Evolutionary conservation across 1,284 basidiomycete genomes (phyloP), one percentile per base, ranked within the genome.

Genomic region (Cutaneotrichosporon mucoides): DNA sequence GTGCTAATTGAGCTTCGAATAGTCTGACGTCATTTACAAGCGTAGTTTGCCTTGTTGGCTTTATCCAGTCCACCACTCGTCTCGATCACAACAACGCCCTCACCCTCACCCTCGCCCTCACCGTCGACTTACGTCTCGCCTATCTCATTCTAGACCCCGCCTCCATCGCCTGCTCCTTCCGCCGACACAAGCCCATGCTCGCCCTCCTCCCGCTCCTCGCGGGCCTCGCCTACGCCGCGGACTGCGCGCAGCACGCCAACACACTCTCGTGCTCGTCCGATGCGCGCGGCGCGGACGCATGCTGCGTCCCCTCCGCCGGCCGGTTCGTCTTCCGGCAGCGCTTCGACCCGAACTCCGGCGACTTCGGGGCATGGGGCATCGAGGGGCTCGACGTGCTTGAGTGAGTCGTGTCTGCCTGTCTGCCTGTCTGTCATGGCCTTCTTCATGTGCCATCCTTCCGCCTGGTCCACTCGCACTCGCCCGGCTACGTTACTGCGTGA

Each of bases 281-380:
- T 5, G 62, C 64, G 1, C 41, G 42, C 13, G 41, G 43, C 12
- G 56, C 61, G 44, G 70, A 78, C 57, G 57, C 72, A 1, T 78
- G 77, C 57, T 72, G 69, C 56, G 66, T 72, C 0, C 68, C 74
- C 2, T 55, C 55, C 2, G 75, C 75, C 0, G 76, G 77, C 1
- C 62, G 75, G 35, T 70, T 77, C 61, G 55, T 76, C 15, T 75
- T 78, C 61, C 61, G 62, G 36, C 76, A 77, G 60, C 62, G 73
- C 16, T 76, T 76, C 60, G 74, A 77, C 60, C 70, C 76, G 13
- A 75, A 77, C 45, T 64, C 66, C 5, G 74, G 70, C 2, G 77
- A 77, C 46, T 52, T 55, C 40, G 77, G 77, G 1, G 63, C 56
- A 46, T 78, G 77, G 77, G 73, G 73, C 4, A 73, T 78, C 40